Evolutionary conservation across 2,329 filamentous ascomycete species (phyloP).

Genomic region (Domatiomyces globalis): DNA sequence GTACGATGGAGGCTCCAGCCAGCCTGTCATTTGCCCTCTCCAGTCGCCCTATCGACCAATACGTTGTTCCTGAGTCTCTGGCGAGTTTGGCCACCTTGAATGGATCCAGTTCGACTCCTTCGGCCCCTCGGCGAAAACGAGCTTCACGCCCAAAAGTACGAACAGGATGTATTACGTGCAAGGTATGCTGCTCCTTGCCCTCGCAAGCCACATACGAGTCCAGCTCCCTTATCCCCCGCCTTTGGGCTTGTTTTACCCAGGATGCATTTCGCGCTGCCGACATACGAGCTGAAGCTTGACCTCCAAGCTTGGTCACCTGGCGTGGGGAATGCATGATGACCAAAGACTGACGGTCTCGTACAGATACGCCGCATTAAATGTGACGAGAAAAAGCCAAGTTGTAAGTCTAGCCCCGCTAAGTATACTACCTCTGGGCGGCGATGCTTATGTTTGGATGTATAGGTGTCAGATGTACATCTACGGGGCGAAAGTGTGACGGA

Average conservation of each 20-base stretch:
- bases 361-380: conserved; percentile 31
- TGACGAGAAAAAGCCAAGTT: conserved; percentile 29
- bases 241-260: neutral
- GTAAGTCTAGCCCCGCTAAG: conserved; percentile 13
- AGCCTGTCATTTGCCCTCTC: neutral
- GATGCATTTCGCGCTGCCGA: neutral
- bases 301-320: neutral
- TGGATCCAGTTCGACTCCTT: conserved; percentile 28
- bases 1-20: neutral
- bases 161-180: conserved; percentile 18
- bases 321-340: neutral
- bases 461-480: conserved; percentile 44
- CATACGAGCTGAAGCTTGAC: neutral
- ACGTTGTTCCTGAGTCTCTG: neutral
- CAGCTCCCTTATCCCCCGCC: neutral
- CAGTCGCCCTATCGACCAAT: neutral
- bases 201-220: neutral
- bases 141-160: conserved; percentile 16
- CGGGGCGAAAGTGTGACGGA: conserved; percentile 45
- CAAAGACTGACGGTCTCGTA: neutral
- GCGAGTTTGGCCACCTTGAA: neutral
- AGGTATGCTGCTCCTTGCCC: conserved; percentile 7
- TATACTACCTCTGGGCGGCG: conserved; percentile 1
- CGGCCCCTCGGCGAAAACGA: conserved; percentile 21
- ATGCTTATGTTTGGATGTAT: conserved; percentile 8